A percentile compares a stretch with the other conserved stretches of the same genome.
Conservation (phyloP, 371 early-diverging fungal species). For the Mortierella sp. region DNA sequence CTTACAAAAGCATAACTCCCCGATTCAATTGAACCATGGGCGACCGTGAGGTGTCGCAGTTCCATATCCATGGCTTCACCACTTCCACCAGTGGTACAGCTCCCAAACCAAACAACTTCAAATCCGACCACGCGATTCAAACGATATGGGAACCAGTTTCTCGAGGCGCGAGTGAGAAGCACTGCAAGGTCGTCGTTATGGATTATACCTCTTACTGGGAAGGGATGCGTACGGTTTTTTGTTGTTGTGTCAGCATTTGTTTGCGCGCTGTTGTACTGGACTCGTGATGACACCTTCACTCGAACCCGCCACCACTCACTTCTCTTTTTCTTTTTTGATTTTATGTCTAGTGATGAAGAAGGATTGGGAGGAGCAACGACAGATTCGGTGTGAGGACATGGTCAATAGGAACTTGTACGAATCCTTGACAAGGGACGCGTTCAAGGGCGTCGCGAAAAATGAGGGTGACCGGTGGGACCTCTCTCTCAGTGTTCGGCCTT, state of each 20-base stretch:
- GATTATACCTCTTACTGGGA: conserved; percentile 49
- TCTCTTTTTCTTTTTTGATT: not conserved
- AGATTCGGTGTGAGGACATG: conserved; percentile 23
- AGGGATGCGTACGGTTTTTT: conserved; percentile 30
- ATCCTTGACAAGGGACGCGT: conserved; percentile 33
- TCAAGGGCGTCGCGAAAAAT: conserved; percentile 27
- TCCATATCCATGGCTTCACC: conserved; percentile 35
- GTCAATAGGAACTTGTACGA: conserved; percentile 33
- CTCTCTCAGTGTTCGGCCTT: conserved; percentile 28
- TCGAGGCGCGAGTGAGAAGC: conserved; percentile 14
- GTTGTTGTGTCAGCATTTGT: not conserved
- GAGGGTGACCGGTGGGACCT: conserved; percentile 24
- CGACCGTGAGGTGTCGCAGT: conserved; percentile 34
- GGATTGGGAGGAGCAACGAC: conserved; percentile 41
- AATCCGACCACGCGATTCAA: conserved; percentile 42
- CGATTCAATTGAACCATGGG: conserved; percentile 12
- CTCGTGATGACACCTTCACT: not conserved
- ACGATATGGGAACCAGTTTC: conserved; percentile 39
- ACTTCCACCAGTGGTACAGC: not conserved
- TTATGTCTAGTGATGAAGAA: conserved; percentile 28
- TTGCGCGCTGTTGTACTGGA: not conserved
- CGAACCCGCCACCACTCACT: not conserved
- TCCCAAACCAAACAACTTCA: conserved; percentile 2
- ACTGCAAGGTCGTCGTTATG: conserved; percentile 40
- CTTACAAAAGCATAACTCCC: not conserved